These are phyloP conservation scores for Meyerozyma carpophila DNA, from an alignment of 1,139 yeast species.

Conservation along the genomic window DNA sequence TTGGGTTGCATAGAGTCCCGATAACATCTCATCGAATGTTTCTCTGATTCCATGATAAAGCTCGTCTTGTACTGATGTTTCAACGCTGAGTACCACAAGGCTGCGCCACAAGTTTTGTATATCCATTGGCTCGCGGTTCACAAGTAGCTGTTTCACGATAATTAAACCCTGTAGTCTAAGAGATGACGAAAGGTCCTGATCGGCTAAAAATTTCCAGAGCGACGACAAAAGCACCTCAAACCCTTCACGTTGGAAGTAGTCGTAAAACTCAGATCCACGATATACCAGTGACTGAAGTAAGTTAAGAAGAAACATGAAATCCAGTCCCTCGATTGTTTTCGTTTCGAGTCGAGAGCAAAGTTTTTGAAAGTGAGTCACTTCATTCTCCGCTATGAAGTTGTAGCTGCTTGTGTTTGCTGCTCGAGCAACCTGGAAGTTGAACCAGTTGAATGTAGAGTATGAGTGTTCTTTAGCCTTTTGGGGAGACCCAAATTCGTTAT, in stretches of 20 bases:
- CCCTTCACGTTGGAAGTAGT: constrained; percentile 23
- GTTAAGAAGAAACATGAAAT: constrained; percentile 17
- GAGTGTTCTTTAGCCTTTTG: constrained; percentile 27
- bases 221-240: constrained; percentile 18
- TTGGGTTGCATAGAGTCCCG: constrained; percentile 20
- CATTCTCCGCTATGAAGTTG: constrained; percentile 6
- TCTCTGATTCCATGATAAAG: constrained; percentile 23
- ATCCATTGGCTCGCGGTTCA: constrained; percentile 18
- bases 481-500: constrained; percentile 24
- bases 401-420: constrained; percentile 16
- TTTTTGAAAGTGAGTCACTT: constrained; percentile 14
- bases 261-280: constrained; percentile 16
- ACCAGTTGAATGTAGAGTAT: constrained; percentile 36
- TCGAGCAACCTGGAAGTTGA: constrained; percentile 28
- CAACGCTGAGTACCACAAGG: constrained; percentile 16
- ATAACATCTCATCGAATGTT: constrained; percentile 26
- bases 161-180: constrained; percentile 25
- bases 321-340: constrained; percentile 9
- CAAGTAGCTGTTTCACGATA: constrained; percentile 30
- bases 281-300: constrained; percentile 21
- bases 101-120: constrained; percentile 19
- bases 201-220: constrained; percentile 23
- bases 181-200: constrained; percentile 3
- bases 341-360: constrained; percentile 14
- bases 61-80: constrained; percentile 5